A percentile compares a stretch with the other conserved stretches of the same genome.
phyloP scores from a whole-genome alignment of 352 stramenopile genomes.

The Phytophthora pluvialis region DNA sequence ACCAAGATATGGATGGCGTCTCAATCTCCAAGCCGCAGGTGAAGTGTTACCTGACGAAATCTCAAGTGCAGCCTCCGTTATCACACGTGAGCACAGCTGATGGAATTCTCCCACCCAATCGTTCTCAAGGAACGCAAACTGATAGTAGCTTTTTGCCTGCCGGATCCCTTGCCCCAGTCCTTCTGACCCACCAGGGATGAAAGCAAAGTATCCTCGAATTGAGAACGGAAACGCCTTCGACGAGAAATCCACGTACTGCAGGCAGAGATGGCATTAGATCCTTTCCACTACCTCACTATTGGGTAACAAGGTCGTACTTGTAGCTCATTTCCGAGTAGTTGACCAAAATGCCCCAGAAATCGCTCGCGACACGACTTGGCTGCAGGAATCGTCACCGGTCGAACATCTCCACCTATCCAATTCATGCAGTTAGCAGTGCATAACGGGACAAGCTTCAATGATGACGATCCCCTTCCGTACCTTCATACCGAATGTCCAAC shows the following conservation, averaged over 20 bases:
- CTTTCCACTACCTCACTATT: not conserved
- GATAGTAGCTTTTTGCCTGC: slow-evolving; percentile 75
- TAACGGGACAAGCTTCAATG: not conserved
- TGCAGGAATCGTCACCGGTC: slow-evolving; percentile 28
- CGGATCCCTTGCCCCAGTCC: slow-evolving; percentile 45
- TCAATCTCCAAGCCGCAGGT: not conserved
- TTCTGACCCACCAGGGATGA: slow-evolving; percentile 51
- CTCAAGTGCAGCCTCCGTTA: slow-evolving; percentile 47
- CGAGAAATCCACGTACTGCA: slow-evolving; percentile 47
- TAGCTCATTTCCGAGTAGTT: slow-evolving; percentile 47
- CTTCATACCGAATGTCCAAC: slow-evolving; percentile 60
- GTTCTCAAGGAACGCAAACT: slow-evolving; percentile 73
- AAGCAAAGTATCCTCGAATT: slow-evolving; percentile 59
- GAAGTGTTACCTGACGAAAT: slow-evolving; percentile 38
- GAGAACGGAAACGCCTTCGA: slow-evolving; percentile 34
- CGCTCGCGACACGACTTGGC: slow-evolving; percentile 45
- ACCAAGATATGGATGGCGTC: not conserved
- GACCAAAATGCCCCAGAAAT: slow-evolving; percentile 51
- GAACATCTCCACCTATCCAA: slow-evolving; percentile 15
- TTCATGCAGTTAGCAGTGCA: slow-evolving; percentile 6
- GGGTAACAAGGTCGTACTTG: slow-evolving; percentile 30
- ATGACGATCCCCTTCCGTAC: slow-evolving; percentile 13
- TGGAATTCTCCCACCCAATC: slow-evolving; percentile 69
- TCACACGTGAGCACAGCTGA: slow-evolving; percentile 46
- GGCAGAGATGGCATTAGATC: not conserved